phyloP scores from a whole-genome alignment of 495 filamentous ascomycete species.

The Elaphomyces granulatus region DNA sequence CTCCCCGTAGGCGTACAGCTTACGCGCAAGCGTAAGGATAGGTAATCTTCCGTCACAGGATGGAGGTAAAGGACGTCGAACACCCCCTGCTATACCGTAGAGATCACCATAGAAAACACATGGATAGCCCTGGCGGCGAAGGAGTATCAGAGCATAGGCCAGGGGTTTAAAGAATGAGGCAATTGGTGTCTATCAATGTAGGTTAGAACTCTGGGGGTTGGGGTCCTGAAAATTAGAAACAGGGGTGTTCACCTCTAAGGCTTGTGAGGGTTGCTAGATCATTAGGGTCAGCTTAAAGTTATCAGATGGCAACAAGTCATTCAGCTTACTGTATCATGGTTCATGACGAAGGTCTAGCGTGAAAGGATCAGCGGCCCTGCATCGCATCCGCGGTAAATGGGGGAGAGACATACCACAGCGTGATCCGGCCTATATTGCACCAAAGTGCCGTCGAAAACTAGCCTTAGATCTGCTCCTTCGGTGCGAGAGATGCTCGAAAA shows the following conservation, averaged over 20 bases:
- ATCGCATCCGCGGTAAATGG: neutral
- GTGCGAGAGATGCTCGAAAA: conserved; percentile 41
- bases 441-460: conserved; percentile 46
- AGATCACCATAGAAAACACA: conserved; percentile 65
- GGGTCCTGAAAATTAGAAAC: neutral
- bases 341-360: conserved; percentile 27
- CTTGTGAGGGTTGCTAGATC: conserved; percentile 47
- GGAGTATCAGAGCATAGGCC: conserved; percentile 49
- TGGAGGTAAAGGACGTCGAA: conserved; percentile 36
- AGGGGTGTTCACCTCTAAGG: conserved; percentile 31
- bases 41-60: conserved; percentile 46
- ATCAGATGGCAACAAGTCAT: too few relatives aligned
- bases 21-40: conserved; percentile 46
- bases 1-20: conserved; percentile 52
- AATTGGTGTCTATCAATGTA: conserved; percentile 35
- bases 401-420: conserved; percentile 38
- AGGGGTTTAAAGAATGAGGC: conserved; percentile 43
- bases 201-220: neutral
- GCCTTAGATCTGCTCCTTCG: conserved; percentile 41
- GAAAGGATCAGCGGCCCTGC: neutral
- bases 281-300: conserved; percentile 10
- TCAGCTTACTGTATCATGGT: conserved; percentile 33
- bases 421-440: conserved; percentile 43
- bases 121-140: conserved; percentile 49
- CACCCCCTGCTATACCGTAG: conserved; percentile 45